Evolutionary conservation across 2,329 filamentous ascomycete species (phyloP).

Genomic region (Sporothrix brasiliensis): DNA sequence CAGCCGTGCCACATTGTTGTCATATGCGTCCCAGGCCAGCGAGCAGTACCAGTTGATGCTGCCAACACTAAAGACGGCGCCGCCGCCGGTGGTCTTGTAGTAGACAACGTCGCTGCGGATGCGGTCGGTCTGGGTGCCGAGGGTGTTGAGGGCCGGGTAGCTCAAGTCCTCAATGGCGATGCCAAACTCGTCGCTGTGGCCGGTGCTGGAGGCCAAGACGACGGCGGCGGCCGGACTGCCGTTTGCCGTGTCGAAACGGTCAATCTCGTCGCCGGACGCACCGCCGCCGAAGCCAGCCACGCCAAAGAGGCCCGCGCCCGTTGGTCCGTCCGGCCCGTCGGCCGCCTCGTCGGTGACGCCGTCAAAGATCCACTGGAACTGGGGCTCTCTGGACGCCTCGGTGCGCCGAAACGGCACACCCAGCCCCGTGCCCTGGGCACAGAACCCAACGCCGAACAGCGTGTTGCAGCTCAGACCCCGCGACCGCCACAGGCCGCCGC

Average conservation of each 20-base stretch:
- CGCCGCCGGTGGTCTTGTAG: no score
- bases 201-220: slow-evolving; percentile 39
- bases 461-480: slow-evolving; percentile 42
- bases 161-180: slow-evolving; percentile 36
- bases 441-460: slow-evolving; percentile 42
- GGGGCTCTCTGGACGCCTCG: slow-evolving; percentile 20
- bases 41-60: no score
- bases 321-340: slow-evolving; percentile 18
- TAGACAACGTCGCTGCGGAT: no score
- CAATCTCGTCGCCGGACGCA: slow-evolving; percentile 45
- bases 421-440: slow-evolving; percentile 41
- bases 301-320: slow-evolving; percentile 26
- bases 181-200: slow-evolving; percentile 38
- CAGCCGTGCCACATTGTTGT: no score
- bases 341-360: slow-evolving; percentile 20
- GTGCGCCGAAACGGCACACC: slow-evolving; percentile 37
- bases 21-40: no score
- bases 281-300: slow-evolving; percentile 41
- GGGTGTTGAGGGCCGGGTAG: slow-evolving; percentile 37
- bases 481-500: slow-evolving; percentile 44
- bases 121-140: slow-evolving; percentile 33
- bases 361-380: slow-evolving; percentile 33
- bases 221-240: slow-evolving; percentile 41
- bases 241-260: slow-evolving; percentile 41
- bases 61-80: no score